phyloP scores from a whole-genome alignment of 2,329 filamentous ascomycete species.

The Metarhizium guizhouense region DNA sequence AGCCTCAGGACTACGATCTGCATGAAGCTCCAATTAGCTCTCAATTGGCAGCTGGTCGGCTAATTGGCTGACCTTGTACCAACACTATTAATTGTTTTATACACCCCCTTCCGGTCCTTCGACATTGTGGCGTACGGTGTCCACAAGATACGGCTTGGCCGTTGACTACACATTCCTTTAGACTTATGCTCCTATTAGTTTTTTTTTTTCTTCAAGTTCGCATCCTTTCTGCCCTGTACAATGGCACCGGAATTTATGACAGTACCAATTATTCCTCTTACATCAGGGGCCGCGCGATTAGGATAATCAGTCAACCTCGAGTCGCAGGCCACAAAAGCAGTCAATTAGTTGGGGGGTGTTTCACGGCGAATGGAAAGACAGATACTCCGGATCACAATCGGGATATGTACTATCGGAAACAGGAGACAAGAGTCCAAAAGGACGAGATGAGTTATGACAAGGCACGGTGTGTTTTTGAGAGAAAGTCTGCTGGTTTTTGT shows the following conservation, averaged over 20 bases:
- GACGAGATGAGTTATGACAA: background rate
- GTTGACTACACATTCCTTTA: background rate
- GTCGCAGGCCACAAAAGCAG: too few relatives aligned
- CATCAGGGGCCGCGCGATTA: too few relatives aligned
- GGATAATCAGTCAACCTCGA: too few relatives aligned
- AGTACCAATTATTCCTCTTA: too few relatives aligned
- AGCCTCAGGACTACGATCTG: background rate
- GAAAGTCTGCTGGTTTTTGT: background rate
- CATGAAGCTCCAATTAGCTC: background rate
- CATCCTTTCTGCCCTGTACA: too few relatives aligned
- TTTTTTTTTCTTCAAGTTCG: background rate
- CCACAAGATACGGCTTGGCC: background rate
- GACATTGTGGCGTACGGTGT: background rate
- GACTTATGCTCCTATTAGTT: background rate
- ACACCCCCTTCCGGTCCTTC: too few relatives aligned
- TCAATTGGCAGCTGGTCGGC: background rate
- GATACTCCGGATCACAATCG: background rate
- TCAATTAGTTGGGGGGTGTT: too few relatives aligned
- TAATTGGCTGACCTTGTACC: too few relatives aligned
- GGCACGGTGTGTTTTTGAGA: background rate
- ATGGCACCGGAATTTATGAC: too few relatives aligned
- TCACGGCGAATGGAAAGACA: background rate
- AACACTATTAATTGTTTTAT: too few relatives aligned
- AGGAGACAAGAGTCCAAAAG: background rate
- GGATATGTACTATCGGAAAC: background rate